Conservation (phyloP, 139 green algal species). For the Haematococcus sp. region DNA sequence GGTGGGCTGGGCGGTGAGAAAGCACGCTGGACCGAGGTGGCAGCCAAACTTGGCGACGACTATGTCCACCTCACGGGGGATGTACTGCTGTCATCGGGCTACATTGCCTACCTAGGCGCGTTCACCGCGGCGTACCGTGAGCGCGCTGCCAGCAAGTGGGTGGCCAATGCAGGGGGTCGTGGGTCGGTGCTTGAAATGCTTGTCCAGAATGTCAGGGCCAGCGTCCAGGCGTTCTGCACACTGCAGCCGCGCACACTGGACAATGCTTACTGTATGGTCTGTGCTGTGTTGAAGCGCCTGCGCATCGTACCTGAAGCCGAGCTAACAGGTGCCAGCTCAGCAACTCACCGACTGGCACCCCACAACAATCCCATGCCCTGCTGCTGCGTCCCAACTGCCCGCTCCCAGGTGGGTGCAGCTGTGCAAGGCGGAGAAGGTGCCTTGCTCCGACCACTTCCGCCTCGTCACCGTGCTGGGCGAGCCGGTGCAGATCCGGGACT, state of each 20-base stretch:
- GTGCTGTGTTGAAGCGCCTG: too few relatives aligned
- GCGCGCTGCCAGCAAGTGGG: constrained; percentile 1
- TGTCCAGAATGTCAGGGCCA: constrained; percentile 18
- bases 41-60: constrained; percentile 40
- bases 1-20: constrained; percentile 74
- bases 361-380: too few relatives aligned
- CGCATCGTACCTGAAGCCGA: too few relatives aligned
- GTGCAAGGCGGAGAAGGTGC: constrained; percentile 41
- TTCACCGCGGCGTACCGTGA: constrained; percentile 68
- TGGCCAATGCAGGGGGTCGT: background rate
- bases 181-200: constrained; percentile 4
- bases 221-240: constrained; percentile 30
- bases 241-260: too few relatives aligned
- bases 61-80: constrained; percentile 71
- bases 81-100: constrained; percentile 58
- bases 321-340: too few relatives aligned
- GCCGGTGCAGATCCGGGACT: constrained; percentile 70
- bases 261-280: too few relatives aligned
- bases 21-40: constrained; percentile 63
- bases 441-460: constrained; percentile 37
- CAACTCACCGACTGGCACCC: too few relatives aligned
- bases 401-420: constrained; percentile 39
- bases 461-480: constrained; percentile 59
- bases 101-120: constrained; percentile 69
- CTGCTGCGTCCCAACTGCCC: too few relatives aligned